A percentile compares a stretch with the other conserved stretches of the same genome.
phyloP scores from a whole-genome alignment of 2,329 filamentous ascomycete genomes.

The Rhinocladiella mackenziei region DNA sequence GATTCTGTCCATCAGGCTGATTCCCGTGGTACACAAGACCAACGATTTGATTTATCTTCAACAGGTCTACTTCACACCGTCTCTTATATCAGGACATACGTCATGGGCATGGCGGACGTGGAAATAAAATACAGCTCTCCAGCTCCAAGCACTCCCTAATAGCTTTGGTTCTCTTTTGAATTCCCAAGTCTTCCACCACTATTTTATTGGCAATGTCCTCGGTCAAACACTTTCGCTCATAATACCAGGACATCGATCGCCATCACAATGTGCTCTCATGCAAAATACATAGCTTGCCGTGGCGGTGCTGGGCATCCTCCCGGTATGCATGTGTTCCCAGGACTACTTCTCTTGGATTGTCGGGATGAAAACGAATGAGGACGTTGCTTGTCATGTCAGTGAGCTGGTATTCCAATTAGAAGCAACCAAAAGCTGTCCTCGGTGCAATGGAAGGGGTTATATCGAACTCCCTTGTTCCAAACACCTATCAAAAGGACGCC shows the following conservation, averaged over 20 bases:
- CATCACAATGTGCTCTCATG: conserved; percentile 19
- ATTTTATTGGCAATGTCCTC: no score
- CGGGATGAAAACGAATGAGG: background rate
- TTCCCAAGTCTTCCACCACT: no score
- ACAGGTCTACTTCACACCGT: background rate
- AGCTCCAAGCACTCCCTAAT: background rate
- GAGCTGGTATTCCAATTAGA: conserved; percentile 1
- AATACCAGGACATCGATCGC: conserved; percentile 1
- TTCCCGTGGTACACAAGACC: conserved; percentile 7
- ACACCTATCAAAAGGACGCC: background rate
- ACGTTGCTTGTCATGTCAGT: background rate
- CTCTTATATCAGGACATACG: conserved; percentile 1
- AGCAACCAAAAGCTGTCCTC: background rate
- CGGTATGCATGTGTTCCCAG: conserved; percentile 8
- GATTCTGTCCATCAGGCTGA: conserved; percentile 1
- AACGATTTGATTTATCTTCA: conserved; percentile 6
- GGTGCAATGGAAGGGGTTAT: conserved; percentile 5
- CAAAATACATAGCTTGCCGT: conserved; percentile 15
- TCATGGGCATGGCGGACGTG: conserved; percentile 13
- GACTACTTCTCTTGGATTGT: background rate
- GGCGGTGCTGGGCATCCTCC: conserved; percentile 19
- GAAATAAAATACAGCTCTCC: conserved; percentile 14
- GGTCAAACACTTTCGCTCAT: no score
- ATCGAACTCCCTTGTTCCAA: conserved; percentile 2
- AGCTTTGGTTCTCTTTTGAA: conserved; percentile 4